Base-by-base conservation (phyloP, 345 rosid genomes). In the Eucalyptus polyanthemos region DNA sequence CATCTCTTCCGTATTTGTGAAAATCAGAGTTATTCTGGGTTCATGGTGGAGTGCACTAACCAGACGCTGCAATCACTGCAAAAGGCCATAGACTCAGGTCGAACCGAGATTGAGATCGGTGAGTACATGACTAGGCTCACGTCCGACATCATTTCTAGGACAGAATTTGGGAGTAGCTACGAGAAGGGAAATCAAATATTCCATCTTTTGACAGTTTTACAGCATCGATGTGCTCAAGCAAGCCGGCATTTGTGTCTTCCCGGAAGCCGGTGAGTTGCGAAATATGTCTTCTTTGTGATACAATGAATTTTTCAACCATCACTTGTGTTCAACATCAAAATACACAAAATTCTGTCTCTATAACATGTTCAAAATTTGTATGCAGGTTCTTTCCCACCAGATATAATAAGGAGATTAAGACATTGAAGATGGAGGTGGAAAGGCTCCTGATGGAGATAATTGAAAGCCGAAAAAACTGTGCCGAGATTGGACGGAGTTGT, bases 151-250 rank as follows among this genome's bases (percentile, higher is more conserved):
- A 97, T 98, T 54, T 95, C 98, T 19, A 96, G 97, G 90, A 95
- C 98, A 3, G 98, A 96, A 90, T 98, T 98, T 40, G 98, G 93
- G 80, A 90, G 94, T 9, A 94, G 95, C 65, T 95, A 92, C 22
- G 98, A 95, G 83, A 98, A 96, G 92, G 99, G 99, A 49, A 95
- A 94, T 86, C 92, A 92, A 90, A 96, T 98, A 44, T 96, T 95
- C 92, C 91, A 89, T 88, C 91, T 93, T 42, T 91, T 98, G 15
- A 97, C 93, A 25, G 90, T 60, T 13, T 91, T 98, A 17, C 99
- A 98, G 87, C 91, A 85, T 14, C 97, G 93, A 11, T 95, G 97
- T 34, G 96, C 98, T 86, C 98, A 96, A 90, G 93, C 99, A 12
- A 97, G 94, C 90, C 94, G 97, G 67, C 97, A 91, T 90, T 91